Percentiles rank a stretch among this genome's conserved stretches.
Evolutionary conservation across 2,329 filamentous ascomycete genomes (phyloP).

Genomic region (Lachnellula willkommii): DNA sequence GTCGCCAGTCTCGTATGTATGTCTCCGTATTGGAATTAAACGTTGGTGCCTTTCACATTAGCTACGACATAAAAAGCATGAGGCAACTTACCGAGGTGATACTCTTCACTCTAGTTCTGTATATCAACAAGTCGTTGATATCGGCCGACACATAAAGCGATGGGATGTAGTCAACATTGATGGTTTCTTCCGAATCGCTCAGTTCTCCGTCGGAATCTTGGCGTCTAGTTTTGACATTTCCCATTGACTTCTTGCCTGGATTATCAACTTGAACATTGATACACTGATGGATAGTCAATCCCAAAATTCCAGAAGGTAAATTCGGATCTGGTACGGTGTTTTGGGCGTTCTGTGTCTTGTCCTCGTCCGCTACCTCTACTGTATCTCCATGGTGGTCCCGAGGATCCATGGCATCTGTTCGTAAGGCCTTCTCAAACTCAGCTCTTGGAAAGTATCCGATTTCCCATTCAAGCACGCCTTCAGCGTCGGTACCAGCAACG

Average conservation of each 20-base stretch:
- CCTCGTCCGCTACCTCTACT: constrained; percentile 10
- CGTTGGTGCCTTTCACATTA: constrained; percentile 4
- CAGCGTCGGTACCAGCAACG: constrained; percentile 17
- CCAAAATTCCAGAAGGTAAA: constrained; percentile 17
- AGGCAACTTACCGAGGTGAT: constrained; percentile 1
- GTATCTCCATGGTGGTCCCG: constrained; percentile 17
- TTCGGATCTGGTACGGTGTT: constrained; percentile 20
- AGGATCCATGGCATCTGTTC: constrained; percentile 16
- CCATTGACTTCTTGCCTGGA: constrained; percentile 19
- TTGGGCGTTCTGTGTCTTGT: constrained; percentile 14
- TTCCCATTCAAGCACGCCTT: constrained; percentile 19
- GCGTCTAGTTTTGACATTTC: constrained; percentile 12
- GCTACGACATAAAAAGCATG: no score
- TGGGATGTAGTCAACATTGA: constrained; percentile 18
- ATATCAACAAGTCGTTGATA: constrained; percentile 17
- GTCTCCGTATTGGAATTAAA: constrained; percentile 17
- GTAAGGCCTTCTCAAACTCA: constrained; percentile 12
- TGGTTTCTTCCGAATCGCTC: constrained; percentile 9
- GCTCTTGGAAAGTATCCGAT: constrained; percentile 20
- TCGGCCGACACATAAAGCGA: constrained; percentile 19
- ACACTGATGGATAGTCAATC: constrained; percentile 18
- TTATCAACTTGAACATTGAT: constrained; percentile 18
- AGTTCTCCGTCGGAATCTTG: constrained; percentile 21
- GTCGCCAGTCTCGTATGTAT: constrained; percentile 17
- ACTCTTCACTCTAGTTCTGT: constrained; percentile 16